Evolutionary conservation across 2,329 filamentous ascomycete genomes (phyloP), one percentile per base, ranked within the genome.

Genomic region (Monilinia polystroma): DNA sequence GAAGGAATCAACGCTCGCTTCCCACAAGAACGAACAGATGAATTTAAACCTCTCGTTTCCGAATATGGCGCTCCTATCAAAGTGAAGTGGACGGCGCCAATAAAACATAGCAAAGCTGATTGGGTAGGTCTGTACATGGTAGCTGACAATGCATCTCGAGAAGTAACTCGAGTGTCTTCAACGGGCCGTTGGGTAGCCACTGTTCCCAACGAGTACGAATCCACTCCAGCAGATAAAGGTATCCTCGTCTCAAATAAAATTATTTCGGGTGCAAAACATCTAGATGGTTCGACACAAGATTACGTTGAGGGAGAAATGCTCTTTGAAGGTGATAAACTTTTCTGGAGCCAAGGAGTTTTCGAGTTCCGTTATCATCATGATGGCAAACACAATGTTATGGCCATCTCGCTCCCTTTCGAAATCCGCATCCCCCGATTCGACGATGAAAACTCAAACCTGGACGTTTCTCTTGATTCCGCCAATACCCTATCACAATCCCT

Each of bases 91-190:
- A 91, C 87, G 38, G 95, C 94, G 0, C 94, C 95, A 0, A 83
- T 87, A 49, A 91, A 93, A 71, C 95, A 98, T 79, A 89, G 88
- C 79, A 93, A 90, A 76, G 90, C 90, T 74, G 95, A 99, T 78
- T 99, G 95, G 95, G 88, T 99, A 64, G 94, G 94, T 4, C 83
- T 99, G 7, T 99, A 98, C 81, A 93, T 93, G 86, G 92, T 99
- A 3, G 93, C 92, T 3, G 94, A 98, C 78, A 99, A 97, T 75
- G 86, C 88, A 8, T 95, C 91, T 10, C 87, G 94, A 52, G 91
- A 97, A 51, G 81, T 89, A 18, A 97, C 95, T 2, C 88, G 91
- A 63, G 87, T 97, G 12, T 87, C 92, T 4, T 96, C 92, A 1
- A 87, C 94, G 66, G 93, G 94, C 49, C 88, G 95, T 67, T 99